Base-by-base conservation (phyloP, 176 grass and related monocot genomes). In the Carex littledalei region DNA sequence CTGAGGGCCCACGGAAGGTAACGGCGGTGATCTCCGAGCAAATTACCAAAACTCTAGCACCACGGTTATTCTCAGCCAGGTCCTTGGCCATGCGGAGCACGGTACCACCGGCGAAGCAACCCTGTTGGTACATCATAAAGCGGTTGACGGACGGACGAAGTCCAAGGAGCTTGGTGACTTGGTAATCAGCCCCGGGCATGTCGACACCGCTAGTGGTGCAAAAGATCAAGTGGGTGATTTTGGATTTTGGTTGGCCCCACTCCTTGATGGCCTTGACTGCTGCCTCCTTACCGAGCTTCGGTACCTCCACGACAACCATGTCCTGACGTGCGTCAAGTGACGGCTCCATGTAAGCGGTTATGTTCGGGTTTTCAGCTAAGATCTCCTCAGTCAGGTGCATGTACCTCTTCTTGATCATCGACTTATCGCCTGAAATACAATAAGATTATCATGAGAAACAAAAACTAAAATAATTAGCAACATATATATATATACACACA, bases 211-310 rank as follows among this genome's bases (percentile, higher is more conserved):
- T 86, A 3, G 66, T 83, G 66, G 77, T 76, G 84, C 66, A 71
- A 3, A 89, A 79, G 78, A 89, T 49, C 39, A 86, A 72, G 83
- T 89, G 87, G 31, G 87, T 89, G 76, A 89, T 89, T 29, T 83
- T 81, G 17, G 31, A 12, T 29, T 18, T 74, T 14, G 66, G 87
- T 45, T 64, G 31, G 3, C 87, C 77, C 87, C 87, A 89, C 21
- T 88, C 86, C 79, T 87, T 84, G 69, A 84, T 84, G 61, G 87
- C 87, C 37, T 82, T 82, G 17, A 82, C 80, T 0, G 80, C 80
- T 2, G 80, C 80, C 57, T 82, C 80, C 26, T 82, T 82, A 1
- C 61, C 87, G 18, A 88, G 81, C 13, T 50, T 85, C 0, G 84
- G 84, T 49, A 89, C 67, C 65, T 76, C 70, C 7, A 43, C 1